A percentile compares a stretch with the other conserved stretches of the same genome.
Evolutionary conservation across 345 rosid genomes (phyloP).

Genomic region (Eucalyptus camaldulensis): DNA sequence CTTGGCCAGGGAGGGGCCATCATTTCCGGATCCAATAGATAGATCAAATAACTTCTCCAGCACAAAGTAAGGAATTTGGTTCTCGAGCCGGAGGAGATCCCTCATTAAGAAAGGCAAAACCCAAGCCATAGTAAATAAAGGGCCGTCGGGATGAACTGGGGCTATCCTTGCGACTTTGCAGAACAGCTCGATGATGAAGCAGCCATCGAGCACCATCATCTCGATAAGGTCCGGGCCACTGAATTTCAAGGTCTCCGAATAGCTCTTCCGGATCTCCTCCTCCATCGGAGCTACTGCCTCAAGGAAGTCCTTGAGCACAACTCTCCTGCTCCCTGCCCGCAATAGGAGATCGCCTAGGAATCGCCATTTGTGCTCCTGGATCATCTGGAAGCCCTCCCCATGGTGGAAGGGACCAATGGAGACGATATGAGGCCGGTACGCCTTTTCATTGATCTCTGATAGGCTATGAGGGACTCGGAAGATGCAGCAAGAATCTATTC

Average conservation of each 20-base stretch:
- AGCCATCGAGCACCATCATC: constrained; percentile 66
- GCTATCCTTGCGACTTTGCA: constrained; percentile 32
- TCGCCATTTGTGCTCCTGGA: constrained; percentile 72
- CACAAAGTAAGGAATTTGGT: constrained; percentile 65
- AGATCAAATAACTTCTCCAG: constrained; percentile 42
- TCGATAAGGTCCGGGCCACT: constrained; percentile 20
- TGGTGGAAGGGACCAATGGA: constrained; percentile 70
- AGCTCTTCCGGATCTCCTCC: constrained; percentile 35
- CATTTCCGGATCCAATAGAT: constrained; percentile 7
- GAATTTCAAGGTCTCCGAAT: constrained; percentile 40
- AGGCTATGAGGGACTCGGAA: constrained; percentile 31
- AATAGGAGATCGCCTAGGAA: constrained; percentile 30
- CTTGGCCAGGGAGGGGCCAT: constrained; percentile 16
- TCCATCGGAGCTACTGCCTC: constrained; percentile 23
- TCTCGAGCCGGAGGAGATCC: constrained; percentile 40
- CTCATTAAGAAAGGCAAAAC: constrained; percentile 55
- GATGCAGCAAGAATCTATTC: constrained; percentile 25
- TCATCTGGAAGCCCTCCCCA: constrained; percentile 34
- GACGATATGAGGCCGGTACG: constrained; percentile 51
- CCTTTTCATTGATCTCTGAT: constrained; percentile 36
- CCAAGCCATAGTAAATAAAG: constrained; percentile 59
- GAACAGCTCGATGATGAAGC: constrained; percentile 51
- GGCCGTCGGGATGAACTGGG: constrained; percentile 29
- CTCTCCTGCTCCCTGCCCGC: constrained; percentile 1
- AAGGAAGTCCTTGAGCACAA: constrained; percentile 33